Evolutionary conservation across 2,329 filamentous ascomycete genomes (phyloP).

Genomic region (Daldinia sp.): DNA sequence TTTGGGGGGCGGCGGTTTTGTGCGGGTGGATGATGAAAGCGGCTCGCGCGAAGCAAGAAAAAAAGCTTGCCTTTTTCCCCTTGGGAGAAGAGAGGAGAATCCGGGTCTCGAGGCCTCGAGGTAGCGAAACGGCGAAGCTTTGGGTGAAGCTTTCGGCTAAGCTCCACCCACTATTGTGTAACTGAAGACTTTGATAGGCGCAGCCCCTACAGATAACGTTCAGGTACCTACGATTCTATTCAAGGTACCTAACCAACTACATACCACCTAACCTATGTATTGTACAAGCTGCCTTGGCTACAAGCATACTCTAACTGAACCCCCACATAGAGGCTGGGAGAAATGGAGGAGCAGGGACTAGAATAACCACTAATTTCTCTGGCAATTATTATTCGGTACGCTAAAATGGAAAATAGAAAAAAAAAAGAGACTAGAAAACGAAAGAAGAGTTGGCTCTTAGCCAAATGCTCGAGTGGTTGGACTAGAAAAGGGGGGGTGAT

Average conservation of each 20-base stretch:
- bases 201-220: not conserved
- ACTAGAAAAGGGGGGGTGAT: not conserved
- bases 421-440: not conserved
- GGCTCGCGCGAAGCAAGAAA: constrained; percentile 37
- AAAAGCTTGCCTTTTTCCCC: constrained; percentile 27
- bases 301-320: not conserved
- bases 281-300: not conserved
- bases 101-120: constrained; percentile 20
- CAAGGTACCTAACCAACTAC: no score
- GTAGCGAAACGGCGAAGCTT: constrained; percentile 26
- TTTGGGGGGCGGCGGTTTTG: constrained; percentile 26
- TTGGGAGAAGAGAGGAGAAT: constrained; percentile 16
- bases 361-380: not conserved
- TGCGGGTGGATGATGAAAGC: constrained; percentile 46
- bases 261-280: not conserved
- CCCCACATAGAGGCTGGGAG: not conserved
- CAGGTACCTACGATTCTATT: not conserved
- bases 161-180: constrained; percentile 14
- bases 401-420: not conserved
- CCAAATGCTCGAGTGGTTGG: not conserved
- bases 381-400: not conserved
- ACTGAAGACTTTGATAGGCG: no score
- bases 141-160: constrained; percentile 24
- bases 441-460: not conserved
- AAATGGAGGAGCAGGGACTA: not conserved